These are phyloP conservation scores for Solanum dulcamara DNA, from an alignment of 257 asterid genomes.

Conservation along the genomic window DNA sequence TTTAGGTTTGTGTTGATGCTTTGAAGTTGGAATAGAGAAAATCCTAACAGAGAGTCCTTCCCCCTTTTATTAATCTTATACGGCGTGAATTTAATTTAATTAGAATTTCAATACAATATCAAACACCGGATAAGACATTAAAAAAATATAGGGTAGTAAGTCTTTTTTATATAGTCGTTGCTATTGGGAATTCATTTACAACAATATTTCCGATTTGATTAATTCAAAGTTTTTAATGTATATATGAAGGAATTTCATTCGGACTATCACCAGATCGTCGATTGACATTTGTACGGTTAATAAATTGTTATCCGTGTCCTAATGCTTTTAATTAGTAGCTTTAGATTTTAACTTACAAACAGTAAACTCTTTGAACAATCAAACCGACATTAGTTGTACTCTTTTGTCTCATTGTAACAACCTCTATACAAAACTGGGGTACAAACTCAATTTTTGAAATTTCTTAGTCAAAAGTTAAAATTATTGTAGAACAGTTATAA, in stretches of 20 bases:
- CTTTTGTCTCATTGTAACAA: not conserved
- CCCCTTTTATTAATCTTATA: not conserved
- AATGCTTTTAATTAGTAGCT: too few species aligned
- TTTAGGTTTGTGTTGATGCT: fast-evolving
- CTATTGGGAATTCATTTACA: not conserved
- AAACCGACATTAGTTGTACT: not conserved
- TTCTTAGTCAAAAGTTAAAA: not conserved
- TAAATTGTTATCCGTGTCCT: not conserved
- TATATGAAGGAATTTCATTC: not conserved
- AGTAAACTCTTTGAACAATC: not conserved
- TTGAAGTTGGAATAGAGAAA: not conserved
- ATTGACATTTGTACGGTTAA: not conserved
- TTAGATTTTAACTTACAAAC: not conserved
- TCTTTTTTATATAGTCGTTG: not conserved
- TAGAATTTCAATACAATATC: not conserved
- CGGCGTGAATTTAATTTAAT: not conserved
- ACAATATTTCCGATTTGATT: not conserved
- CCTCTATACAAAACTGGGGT: not conserved
- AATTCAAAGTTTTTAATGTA: fast-evolving
- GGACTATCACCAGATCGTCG: too few species aligned
- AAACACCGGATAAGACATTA: not conserved
- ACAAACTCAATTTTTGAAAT: not conserved
- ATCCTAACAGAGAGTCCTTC: not conserved
- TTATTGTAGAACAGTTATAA: not conserved
- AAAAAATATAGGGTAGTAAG: not conserved